Base-by-base conservation (phyloP, 768 basidiomycete species). In the Leccinellum luteum region DNA sequence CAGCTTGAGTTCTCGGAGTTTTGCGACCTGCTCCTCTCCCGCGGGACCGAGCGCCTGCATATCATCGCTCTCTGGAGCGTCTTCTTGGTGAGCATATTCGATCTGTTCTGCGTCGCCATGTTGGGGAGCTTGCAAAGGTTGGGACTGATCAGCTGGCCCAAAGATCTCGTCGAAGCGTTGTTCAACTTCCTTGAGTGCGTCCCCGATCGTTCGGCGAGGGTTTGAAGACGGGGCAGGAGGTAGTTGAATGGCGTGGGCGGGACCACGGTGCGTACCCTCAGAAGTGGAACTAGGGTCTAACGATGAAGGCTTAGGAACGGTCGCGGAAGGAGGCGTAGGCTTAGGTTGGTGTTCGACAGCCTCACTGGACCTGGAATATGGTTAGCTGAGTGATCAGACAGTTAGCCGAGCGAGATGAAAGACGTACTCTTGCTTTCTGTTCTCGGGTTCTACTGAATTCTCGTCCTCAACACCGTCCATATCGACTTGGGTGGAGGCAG, bases 41-140 rank as follows among this genome's bases (percentile, higher is more conserved):
- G 95, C 88, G 1, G 92, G 85, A 6, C 93, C 96, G 21, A 98
- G 81, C 1, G 94, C 93, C 72, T 96, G 93, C 84, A 90, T 90
- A 32, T 87, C 83, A 54, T 87, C 76, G 59, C 83, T 84, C 28
- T 75, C 78, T 49, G 89, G 86, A 38, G 86, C 86, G 2, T 89
- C 62, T 82, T 55, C 79, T 79, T 41, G 90, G 74, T 62, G 63
- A 2, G 56, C 58, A 71, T 96, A 93, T 69, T 97, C 92, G 14
- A 97, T 71, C 62, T 85, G 83, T 8, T 81, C 74, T 3, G 76
- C 66, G 15, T 73, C 70, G 10, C 66, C 71, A 0, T 74, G 69
- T 35, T 81, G 75, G 43, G 77, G 75, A 19, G 67, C 59, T 51
- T 69, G 73, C 3, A 73, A 69, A 30, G 69, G 59, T 8, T 69